Evolutionary conservation across 1,284 basidiomycete species (phyloP), one percentile per base, ranked within the genome.

Genomic region (Garcileccinum viscosum): DNA sequence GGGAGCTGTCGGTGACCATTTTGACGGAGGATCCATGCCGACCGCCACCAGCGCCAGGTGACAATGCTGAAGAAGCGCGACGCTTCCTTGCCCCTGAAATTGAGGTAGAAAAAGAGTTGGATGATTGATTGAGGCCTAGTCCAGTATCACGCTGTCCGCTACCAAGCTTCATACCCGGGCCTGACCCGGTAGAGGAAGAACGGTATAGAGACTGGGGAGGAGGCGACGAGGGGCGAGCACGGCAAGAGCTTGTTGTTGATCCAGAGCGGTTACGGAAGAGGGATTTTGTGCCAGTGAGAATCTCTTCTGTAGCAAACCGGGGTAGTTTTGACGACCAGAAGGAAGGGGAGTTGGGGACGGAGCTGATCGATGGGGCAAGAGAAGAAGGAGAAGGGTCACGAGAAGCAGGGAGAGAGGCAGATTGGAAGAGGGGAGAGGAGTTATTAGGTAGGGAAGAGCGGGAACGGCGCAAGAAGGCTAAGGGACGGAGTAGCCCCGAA

Each of bases 241-340:
- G 7, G 15, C 44, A 40, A 70, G 71, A 5, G 63, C 63, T 37
- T 40, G 70, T 62, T 15, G 69, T 12, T 42, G 75, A 66, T 67
- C 81, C 80, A 12, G 87, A 84, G 44, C 82, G 80, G 12, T 83
- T 35, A 62, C 87, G 85, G 76, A 88, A 87, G 69, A 89, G 81
- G 44, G 84, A 83, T 69, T 82, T 85, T 37, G 85, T 79, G 44
- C 84, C 82, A 40, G 84, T 81, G 65, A 84, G 77, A 38, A 85
- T 79, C 63, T 85, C 83, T 58, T 86, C 84, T 9, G 82, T 75
- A 19, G 82, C 78, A 53, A 83, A 76, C 47, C 78, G 80, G 63
- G 76, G 73, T 64, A 75, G 69, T 37, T 63, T 77, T 53, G 60
- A 8, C 11, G 74, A 53, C 5, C 63, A 73, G 33, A 62, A 53